phyloP scores from a whole-genome alignment of 345 rosid genomes.

The Eucalyptus shirleyi region DNA sequence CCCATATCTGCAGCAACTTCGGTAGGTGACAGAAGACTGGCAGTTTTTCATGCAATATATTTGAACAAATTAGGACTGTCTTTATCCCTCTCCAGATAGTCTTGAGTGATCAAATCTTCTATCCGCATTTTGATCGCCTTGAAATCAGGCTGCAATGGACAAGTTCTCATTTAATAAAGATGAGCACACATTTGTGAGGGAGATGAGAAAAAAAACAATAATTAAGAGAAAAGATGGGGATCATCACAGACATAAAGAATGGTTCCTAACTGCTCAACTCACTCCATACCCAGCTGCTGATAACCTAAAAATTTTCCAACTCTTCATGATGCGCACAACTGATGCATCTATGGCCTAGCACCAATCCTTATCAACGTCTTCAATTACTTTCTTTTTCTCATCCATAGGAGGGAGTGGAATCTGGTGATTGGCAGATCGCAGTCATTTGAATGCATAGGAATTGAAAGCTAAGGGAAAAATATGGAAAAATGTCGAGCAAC shows the following conservation, averaged over 20 bases:
- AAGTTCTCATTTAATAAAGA: not conserved
- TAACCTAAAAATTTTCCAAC: slow-evolving; percentile 44
- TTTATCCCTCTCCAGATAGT: slow-evolving; percentile 52
- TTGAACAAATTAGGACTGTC: slow-evolving; percentile 28
- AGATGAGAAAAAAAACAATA: not conserved
- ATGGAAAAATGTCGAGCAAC: not conserved
- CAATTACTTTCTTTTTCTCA: slow-evolving; percentile 48
- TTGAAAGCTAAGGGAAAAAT: not conserved
- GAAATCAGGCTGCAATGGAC: slow-evolving; percentile 50
- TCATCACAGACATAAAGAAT: not conserved
- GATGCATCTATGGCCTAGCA: slow-evolving; percentile 66
- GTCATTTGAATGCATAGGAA: not conserved
- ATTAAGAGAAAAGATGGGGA: not conserved
- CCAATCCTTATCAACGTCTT: slow-evolving; percentile 58
- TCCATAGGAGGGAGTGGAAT: slow-evolving; percentile 58
- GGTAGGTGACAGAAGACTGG: not conserved
- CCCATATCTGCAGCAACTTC: not conserved
- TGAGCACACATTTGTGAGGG: not conserved
- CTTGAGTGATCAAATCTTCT: slow-evolving; percentile 56
- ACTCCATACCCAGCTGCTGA: slow-evolving; percentile 37
- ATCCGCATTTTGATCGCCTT: slow-evolving; percentile 65
- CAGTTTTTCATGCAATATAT: slow-evolving; percentile 24
- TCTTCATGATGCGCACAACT: slow-evolving; percentile 65
- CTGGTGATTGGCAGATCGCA: slow-evolving; percentile 5
- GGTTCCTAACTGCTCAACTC: slow-evolving; percentile 24